phyloP scores from a whole-genome alignment of 2,329 filamentous ascomycete genomes.

The Sphaerulina populicola region DNA sequence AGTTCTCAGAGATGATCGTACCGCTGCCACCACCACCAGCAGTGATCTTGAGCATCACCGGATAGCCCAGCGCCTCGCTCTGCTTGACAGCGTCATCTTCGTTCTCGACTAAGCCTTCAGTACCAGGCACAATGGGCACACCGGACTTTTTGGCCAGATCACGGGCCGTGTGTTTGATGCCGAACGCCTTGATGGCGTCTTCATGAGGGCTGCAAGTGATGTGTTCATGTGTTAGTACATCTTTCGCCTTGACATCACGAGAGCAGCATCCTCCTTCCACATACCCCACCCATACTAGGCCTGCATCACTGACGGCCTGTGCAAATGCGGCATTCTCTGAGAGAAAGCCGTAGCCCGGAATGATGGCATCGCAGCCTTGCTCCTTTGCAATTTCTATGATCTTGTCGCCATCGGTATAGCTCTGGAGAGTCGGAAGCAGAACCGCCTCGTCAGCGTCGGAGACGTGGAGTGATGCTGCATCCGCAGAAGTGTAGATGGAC shows the following conservation, averaged over 20 bases:
- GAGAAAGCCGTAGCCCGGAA: conserved; percentile 61
- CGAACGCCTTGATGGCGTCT: conserved; percentile 38
- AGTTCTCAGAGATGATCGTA: not conserved
- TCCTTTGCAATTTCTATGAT: conserved; percentile 48
- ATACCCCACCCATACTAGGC: conserved; percentile 50
- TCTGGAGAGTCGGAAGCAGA: conserved; percentile 42
- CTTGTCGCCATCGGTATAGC: conserved; percentile 42
- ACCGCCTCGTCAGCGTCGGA: conserved; percentile 47
- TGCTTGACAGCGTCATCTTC: conserved; percentile 43
- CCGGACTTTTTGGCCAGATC: conserved; percentile 46
- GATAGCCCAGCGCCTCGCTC: conserved; percentile 43
- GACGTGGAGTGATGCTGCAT: conserved; percentile 49
- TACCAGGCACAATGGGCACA: conserved; percentile 50
- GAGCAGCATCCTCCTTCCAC: too few relatives aligned
- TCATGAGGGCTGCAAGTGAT: conserved; percentile 3
- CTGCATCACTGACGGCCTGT: conserved; percentile 43
- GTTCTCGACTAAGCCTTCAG: conserved; percentile 41
- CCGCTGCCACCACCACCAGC: conserved; percentile 53
- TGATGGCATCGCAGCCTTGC: conserved; percentile 48
- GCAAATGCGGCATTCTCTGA: conserved; percentile 58
- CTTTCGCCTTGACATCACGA: too few relatives aligned
- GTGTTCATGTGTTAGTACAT: too few relatives aligned
- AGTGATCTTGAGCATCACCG: conserved; percentile 51
- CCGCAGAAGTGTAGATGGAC: conserved; percentile 51
- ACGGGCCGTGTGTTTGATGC: conserved; percentile 52